Conservation (phyloP, 2,329 filamentous ascomycete genomes). For the Aureobasidium sp. region DNA sequence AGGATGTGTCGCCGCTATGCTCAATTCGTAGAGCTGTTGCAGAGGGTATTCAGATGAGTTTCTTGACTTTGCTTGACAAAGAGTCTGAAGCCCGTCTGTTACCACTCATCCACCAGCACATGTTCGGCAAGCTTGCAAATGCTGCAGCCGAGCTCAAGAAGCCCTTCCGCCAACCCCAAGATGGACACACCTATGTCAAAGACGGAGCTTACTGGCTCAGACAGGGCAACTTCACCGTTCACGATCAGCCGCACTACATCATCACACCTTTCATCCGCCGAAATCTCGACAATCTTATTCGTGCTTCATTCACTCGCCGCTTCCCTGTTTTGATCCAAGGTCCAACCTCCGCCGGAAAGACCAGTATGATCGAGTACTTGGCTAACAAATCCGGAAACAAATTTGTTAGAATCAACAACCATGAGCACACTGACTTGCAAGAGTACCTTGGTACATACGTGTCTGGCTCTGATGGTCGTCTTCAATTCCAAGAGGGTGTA, state of each 20-base stretch:
- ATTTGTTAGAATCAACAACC: constrained; percentile 98
- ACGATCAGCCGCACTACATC: constrained; percentile 83
- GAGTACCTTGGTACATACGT: constrained; percentile 96
- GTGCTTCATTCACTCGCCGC: constrained; percentile 81
- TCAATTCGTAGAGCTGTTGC: constrained; percentile 78
- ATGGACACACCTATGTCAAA: constrained; percentile 69
- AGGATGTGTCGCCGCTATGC: constrained; percentile 74
- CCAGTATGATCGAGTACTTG: constrained; percentile 98
- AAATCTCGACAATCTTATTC: constrained; percentile 88
- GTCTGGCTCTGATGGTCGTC: constrained; percentile 72
- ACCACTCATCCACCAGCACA: constrained; percentile 70
- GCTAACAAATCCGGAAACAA: constrained; percentile 95
- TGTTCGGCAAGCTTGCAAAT: constrained; percentile 64
- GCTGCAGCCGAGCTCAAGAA: constrained; percentile 67
- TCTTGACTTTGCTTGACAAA: constrained; percentile 77
- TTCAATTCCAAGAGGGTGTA: constrained; percentile 87
- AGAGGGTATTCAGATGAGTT: constrained; percentile 98
- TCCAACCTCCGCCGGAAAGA: constrained; percentile 95
- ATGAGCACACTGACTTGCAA: constrained; percentile 96
- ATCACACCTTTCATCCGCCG: constrained; percentile 91
- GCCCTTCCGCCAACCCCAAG: constrained; percentile 65
- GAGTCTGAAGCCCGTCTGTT: constrained; percentile 71
- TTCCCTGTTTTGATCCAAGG: constrained; percentile 96
- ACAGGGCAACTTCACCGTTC: constrained; percentile 57
- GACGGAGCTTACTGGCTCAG: constrained; percentile 58